These are phyloP conservation scores for Calendula officinalis DNA, from an alignment of 129 eudicot species.

Conservation along the genomic window DNA sequence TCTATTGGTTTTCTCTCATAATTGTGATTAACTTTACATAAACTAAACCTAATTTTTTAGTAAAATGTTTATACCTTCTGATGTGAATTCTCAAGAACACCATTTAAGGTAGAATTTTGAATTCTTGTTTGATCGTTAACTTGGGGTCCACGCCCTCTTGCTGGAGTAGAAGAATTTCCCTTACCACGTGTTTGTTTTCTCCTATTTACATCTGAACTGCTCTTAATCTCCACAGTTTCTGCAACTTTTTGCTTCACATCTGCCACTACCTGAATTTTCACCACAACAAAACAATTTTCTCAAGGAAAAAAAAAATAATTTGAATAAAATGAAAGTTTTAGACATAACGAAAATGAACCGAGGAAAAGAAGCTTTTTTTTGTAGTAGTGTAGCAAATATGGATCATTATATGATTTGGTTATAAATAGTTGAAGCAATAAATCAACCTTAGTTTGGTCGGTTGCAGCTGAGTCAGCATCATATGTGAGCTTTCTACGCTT, in stretches of 20 bases:
- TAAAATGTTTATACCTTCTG: conserved; percentile 40
- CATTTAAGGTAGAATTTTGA: conserved; percentile 61
- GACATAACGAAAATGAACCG: background rate
- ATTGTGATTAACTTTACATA: no score
- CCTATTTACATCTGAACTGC: conserved; percentile 52
- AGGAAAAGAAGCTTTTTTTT: conserved; percentile 7
- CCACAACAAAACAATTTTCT: background rate
- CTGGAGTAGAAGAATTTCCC: conserved; percentile 57
- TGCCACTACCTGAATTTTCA: conserved; percentile 42
- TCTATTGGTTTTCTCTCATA: background rate
- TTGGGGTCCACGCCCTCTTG: conserved; percentile 74
- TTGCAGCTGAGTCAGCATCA: conserved; percentile 40
- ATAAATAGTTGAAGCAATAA: conserved; percentile 9
- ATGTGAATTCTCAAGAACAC: conserved; percentile 58
- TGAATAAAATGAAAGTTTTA: conserved; percentile 5
- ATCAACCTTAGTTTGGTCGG: conserved; percentile 62
- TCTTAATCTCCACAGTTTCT: conserved; percentile 48
- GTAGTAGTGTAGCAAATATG: conserved; percentile 10
- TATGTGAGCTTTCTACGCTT: conserved; percentile 77
- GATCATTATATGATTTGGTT: background rate
- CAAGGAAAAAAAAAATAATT: conserved; percentile 4
- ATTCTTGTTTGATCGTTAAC: conserved; percentile 53
- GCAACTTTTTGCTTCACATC: conserved; percentile 52
- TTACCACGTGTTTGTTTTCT: conserved; percentile 78
- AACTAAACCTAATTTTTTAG: no score